phyloP scores from a whole-genome alignment of 2,329 filamentous ascomycete genomes.

The Apiospora marii region DNA sequence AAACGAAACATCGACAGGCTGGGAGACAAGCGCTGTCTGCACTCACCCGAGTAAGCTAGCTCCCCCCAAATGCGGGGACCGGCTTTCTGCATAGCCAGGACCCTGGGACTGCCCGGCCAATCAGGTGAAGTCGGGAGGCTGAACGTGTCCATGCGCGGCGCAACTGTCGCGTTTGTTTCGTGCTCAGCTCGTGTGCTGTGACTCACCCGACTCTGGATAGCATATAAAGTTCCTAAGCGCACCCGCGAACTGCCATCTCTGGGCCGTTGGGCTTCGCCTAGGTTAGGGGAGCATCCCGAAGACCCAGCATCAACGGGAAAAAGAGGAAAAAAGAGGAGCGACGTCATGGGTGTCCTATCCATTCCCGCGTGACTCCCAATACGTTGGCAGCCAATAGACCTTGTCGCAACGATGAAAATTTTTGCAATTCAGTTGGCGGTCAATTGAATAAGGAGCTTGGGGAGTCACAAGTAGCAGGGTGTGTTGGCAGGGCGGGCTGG shows the following conservation, averaged over 20 bases:
- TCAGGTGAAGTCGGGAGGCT: constrained; percentile 35
- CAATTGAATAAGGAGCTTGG: neutral
- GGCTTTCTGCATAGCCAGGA: constrained; percentile 17
- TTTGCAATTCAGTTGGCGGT: constrained; percentile 6
- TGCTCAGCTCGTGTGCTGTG: constrained; percentile 25
- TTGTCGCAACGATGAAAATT: neutral
- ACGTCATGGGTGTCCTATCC: constrained; percentile 18
- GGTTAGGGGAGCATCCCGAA: constrained; percentile 1
- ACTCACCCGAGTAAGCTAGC: neutral
- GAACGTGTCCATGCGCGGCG: constrained; percentile 30
- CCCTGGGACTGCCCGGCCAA: neutral
- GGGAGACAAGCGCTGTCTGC: constrained; percentile 1
- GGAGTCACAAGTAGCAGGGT: neutral
- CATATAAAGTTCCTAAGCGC: constrained; percentile 41
- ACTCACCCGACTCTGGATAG: constrained; percentile 24
- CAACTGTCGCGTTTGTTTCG: constrained; percentile 29
- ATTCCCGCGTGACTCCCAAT: constrained; percentile 8
- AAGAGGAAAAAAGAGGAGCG: neutral
- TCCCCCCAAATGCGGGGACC: constrained; percentile 6
- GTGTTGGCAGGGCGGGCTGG: constrained; percentile 6
- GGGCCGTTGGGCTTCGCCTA: neutral
- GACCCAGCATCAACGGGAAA: constrained; percentile 14
- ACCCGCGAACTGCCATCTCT: constrained; percentile 26
- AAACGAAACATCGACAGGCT: constrained; percentile 35
- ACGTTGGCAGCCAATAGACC: neutral